Evolutionary conservation across 345 rosid species (phyloP).

Genomic region (Brassica rapa): DNA sequence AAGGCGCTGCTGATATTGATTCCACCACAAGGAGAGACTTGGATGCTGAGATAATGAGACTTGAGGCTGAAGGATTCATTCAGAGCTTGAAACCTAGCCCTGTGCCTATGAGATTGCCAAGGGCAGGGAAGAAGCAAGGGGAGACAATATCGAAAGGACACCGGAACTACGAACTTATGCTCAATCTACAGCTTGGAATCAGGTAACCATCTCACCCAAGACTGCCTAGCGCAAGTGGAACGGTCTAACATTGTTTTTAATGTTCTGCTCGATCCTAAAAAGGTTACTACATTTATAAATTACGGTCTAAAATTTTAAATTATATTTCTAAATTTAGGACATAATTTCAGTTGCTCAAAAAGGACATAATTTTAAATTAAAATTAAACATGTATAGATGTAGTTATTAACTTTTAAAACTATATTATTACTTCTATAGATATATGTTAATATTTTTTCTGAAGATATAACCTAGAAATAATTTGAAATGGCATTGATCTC

Average conservation of each 20-base stretch:
- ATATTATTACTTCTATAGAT: too few relatives aligned
- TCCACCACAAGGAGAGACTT: slow-evolving; percentile 39
- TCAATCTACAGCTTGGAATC: slow-evolving; percentile 80
- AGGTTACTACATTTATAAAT: too few relatives aligned
- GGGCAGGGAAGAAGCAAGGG: slow-evolving; percentile 67
- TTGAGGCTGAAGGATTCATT: slow-evolving; percentile 44
- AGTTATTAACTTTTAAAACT: not conserved
- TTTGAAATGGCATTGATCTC: not conserved
- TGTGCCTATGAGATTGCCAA: slow-evolving; percentile 63
- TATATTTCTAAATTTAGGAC: too few relatives aligned
- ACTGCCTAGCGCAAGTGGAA: too few relatives aligned
- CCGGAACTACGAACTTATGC: slow-evolving; percentile 91
- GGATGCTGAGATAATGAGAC: slow-evolving; percentile 51
- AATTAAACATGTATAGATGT: too few relatives aligned
- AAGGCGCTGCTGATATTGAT: slow-evolving; percentile 40
- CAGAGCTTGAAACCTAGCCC: slow-evolving; percentile 34
- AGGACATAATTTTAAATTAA: too few relatives aligned
- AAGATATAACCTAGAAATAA: not conserved
- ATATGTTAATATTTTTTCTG: not conserved
- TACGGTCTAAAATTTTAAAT: too few relatives aligned
- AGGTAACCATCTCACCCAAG: slow-evolving; percentile 46
- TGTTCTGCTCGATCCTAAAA: too few relatives aligned
- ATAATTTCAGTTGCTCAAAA: too few relatives aligned
- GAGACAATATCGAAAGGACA: slow-evolving; percentile 87
- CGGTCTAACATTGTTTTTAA: too few relatives aligned